Percentiles rank a stretch among this genome's conserved stretches.
Evolutionary conservation across 1,284 basidiomycete species (phyloP).

Genomic region (Inonotus hispidus): DNA sequence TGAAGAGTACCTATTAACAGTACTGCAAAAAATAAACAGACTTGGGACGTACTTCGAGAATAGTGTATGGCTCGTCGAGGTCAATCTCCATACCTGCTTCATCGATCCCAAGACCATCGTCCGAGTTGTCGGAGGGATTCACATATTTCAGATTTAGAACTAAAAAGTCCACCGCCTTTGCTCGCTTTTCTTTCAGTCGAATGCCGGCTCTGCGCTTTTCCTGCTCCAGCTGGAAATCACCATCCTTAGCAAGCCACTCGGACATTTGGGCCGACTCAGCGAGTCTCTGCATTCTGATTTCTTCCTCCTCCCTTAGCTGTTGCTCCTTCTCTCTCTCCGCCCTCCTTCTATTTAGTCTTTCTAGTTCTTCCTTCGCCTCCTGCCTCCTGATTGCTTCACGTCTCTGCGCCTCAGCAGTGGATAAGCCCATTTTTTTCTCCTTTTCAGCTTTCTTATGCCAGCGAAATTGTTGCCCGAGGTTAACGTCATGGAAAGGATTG

Average conservation of each 20-base stretch:
- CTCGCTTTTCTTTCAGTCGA: constrained; percentile 90
- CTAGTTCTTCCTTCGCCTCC: constrained; percentile 94
- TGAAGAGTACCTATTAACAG: constrained; percentile 30
- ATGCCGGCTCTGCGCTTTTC: constrained; percentile 88
- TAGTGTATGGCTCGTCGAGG: constrained; percentile 95
- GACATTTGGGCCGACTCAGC: constrained; percentile 96
- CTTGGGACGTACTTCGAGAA: constrained; percentile 72
- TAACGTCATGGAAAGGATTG: constrained; percentile 97
- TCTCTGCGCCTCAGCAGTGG: constrained; percentile 72
- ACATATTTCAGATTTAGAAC: constrained; percentile 91
- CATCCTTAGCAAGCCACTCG: constrained; percentile 96
- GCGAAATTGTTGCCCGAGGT: constrained; percentile 90
- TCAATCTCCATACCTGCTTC: constrained; percentile 94
- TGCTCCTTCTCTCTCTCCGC: constrained; percentile 91
- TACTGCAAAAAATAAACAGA: neutral
- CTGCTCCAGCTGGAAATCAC: constrained; percentile 95
- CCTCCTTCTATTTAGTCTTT: constrained; percentile 82
- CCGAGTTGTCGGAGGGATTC: constrained; percentile 59
- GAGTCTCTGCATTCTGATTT: constrained; percentile 78
- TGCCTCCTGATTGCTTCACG: constrained; percentile 78
- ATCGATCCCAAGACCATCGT: constrained; percentile 62
- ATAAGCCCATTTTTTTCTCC: constrained; percentile 85
- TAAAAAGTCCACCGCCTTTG: constrained; percentile 93
- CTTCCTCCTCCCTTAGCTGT: constrained; percentile 87
- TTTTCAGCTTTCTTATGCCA: constrained; percentile 99